Evolutionary conservation across 2,329 filamentous ascomycete genomes (phyloP).

Genomic region (Scedosporium aurantiacum): DNA sequence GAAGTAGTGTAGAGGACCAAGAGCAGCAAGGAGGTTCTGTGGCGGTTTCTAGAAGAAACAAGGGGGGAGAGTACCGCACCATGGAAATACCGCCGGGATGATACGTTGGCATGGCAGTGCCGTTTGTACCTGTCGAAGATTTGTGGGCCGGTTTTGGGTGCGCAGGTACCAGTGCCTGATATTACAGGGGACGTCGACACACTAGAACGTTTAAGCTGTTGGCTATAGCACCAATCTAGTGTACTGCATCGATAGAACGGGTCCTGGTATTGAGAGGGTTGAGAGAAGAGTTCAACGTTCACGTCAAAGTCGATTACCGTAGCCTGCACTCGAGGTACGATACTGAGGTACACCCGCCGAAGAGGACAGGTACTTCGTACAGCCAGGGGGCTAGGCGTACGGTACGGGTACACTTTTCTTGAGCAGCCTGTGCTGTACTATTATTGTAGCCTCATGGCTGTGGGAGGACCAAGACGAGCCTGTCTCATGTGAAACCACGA

Average conservation of each 20-base stretch:
- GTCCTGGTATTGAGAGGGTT: no score
- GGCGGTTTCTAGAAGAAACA: conserved; percentile 2
- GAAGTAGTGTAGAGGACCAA: not conserved
- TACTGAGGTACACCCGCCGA: no score
- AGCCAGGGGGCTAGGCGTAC: no score
- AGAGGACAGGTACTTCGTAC: no score
- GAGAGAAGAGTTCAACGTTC: not conserved
- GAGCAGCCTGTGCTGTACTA: no score
- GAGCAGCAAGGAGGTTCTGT: not conserved
- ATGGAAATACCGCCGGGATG: not conserved
- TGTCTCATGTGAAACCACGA: no score
- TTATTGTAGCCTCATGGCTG: no score
- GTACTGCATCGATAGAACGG: not conserved
- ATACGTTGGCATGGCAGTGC: not conserved
- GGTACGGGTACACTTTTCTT: no score
- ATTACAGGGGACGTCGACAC: not conserved
- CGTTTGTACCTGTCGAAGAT: not conserved
- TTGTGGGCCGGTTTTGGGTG: not conserved
- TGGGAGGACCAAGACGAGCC: no score
- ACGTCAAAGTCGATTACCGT: not conserved
- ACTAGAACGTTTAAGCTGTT: not conserved
- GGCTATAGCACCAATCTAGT: not conserved
- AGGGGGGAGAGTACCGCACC: not conserved
- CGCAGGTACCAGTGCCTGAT: not conserved
- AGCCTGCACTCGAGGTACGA: no score